phyloP scores from a whole-genome alignment of 2,329 filamentous ascomycete genomes.

The Cordyceps javanica region DNA sequence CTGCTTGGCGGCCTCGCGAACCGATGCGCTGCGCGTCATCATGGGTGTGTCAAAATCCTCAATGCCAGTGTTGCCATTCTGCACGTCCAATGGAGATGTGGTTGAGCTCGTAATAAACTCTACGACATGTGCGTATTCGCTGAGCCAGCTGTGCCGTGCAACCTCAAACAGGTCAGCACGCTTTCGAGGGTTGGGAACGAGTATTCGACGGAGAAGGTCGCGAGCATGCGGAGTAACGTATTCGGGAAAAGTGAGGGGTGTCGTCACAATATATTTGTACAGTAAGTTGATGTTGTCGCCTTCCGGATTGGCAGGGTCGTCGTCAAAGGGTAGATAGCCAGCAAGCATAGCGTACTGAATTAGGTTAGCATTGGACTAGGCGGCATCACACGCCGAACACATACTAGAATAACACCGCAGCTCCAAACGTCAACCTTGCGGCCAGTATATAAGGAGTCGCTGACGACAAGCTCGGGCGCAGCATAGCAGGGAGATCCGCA shows the following conservation, averaged over 20 bases:
- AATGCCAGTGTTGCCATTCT: slow-evolving; percentile 64
- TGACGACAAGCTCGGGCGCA: slow-evolving; percentile 93
- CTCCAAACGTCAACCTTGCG: slow-evolving; percentile 99
- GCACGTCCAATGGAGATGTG: slow-evolving; percentile 78
- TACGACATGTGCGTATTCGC: slow-evolving; percentile 93
- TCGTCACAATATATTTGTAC: slow-evolving; percentile 99
- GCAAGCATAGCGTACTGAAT: slow-evolving; percentile 93
- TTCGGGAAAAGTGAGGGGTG: slow-evolving; percentile 94
- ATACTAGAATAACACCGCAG: slow-evolving; percentile 93
- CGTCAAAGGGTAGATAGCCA: slow-evolving; percentile 94
- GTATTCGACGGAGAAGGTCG: slow-evolving; percentile 83
- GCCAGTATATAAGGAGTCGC: slow-evolving; percentile 93
- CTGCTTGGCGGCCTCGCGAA: slow-evolving; percentile 76
- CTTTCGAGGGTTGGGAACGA: slow-evolving; percentile 91
- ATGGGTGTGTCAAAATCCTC: slow-evolving; percentile 53
- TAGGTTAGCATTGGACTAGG: slow-evolving; percentile 1
- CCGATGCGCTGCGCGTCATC: slow-evolving; percentile 82
- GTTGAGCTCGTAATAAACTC: slow-evolving; percentile 96
- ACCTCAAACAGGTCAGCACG: slow-evolving; percentile 96
- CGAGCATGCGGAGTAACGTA: slow-evolving; percentile 96
- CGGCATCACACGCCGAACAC: slow-evolving; percentile 28
- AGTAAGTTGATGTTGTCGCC: slow-evolving; percentile 98
- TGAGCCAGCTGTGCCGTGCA: slow-evolving; percentile 94
- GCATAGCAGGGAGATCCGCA: slow-evolving; percentile 98
- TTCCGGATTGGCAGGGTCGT: slow-evolving; percentile 96